phyloP scores from a whole-genome alignment of 2,329 filamentous ascomycete genomes.

The Didymella sp. region DNA sequence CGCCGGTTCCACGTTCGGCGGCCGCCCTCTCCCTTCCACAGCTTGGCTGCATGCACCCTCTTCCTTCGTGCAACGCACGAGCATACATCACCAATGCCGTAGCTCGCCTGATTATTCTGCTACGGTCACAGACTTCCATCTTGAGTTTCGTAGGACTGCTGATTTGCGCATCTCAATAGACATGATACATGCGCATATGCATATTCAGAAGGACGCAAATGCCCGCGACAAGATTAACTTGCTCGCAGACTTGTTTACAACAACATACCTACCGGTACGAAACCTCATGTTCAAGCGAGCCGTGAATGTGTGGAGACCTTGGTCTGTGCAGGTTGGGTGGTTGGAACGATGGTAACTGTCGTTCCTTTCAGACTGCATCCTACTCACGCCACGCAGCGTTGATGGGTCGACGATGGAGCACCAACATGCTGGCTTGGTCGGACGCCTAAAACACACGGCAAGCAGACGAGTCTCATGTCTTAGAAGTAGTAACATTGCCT shows the following conservation, averaged over 20 bases:
- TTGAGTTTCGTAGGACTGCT: too few species aligned
- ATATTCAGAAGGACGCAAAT: too few species aligned
- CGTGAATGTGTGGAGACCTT: neutral
- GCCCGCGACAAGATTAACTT: neutral
- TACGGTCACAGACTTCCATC: too few species aligned
- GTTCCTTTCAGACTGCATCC: neutral
- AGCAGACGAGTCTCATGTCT: neutral
- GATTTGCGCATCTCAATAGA: too few species aligned
- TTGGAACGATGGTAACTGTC: neutral
- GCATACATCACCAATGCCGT: neutral
- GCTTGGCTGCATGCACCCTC: neutral
- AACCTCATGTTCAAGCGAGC: neutral
- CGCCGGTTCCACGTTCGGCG: too few species aligned
- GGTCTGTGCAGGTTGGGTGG: neutral
- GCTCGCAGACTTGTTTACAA: neutral
- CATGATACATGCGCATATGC: too few species aligned
- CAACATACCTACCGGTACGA: neutral
- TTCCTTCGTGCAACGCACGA: neutral
- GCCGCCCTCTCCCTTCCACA: neutral
- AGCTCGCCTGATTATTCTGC: neutral
- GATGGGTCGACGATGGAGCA: neutral
- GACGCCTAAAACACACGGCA: neutral
- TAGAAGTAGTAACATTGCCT: neutral
- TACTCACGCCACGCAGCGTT: neutral
- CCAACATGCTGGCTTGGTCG: neutral